phyloP scores from a whole-genome alignment of 176 grass and related monocot species.

The Phoenix roebelenii region DNA sequence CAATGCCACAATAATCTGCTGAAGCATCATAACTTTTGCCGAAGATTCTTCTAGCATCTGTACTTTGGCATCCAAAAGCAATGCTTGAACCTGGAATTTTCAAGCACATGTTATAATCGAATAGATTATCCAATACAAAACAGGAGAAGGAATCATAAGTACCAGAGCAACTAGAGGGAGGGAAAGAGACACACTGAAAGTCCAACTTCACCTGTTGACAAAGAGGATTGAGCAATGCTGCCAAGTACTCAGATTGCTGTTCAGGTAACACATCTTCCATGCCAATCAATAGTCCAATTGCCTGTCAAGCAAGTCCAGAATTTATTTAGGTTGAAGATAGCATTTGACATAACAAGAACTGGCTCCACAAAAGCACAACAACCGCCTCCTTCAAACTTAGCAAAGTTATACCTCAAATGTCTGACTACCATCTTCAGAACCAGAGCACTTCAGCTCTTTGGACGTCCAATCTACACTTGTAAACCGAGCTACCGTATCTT shows the following conservation, averaged over 20 bases:
- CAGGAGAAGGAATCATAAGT: constrained; percentile 2
- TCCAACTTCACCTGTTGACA: constrained; percentile 54
- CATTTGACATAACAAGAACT: no score
- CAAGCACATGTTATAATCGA: neutral
- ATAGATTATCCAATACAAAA: constrained; percentile 1
- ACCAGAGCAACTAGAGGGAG: neutral
- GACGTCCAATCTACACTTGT: constrained; percentile 41
- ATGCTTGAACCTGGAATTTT: constrained; percentile 48
- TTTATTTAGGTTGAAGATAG: no score
- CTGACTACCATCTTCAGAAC: constrained; percentile 92
- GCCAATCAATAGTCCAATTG: constrained; percentile 86
- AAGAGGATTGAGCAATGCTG: constrained; percentile 72
- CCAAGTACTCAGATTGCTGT: constrained; percentile 75
- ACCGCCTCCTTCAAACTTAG: constrained; percentile 8
- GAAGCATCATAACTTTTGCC: constrained; percentile 37
- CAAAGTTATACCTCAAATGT: constrained; percentile 69
- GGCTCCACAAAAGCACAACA: no score
- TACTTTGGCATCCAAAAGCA: constrained; percentile 65
- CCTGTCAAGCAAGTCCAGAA: constrained; percentile 35
- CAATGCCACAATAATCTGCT: constrained; percentile 85
- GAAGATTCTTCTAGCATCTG: constrained; percentile 61
- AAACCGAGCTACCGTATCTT: constrained; percentile 70
- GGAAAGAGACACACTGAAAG: neutral
- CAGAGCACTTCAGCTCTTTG: constrained; percentile 50
- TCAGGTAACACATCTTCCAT: constrained; percentile 76